phyloP scores from a whole-genome alignment of 2,329 filamentous ascomycete species.

The Trichoderma koningii region DNA sequence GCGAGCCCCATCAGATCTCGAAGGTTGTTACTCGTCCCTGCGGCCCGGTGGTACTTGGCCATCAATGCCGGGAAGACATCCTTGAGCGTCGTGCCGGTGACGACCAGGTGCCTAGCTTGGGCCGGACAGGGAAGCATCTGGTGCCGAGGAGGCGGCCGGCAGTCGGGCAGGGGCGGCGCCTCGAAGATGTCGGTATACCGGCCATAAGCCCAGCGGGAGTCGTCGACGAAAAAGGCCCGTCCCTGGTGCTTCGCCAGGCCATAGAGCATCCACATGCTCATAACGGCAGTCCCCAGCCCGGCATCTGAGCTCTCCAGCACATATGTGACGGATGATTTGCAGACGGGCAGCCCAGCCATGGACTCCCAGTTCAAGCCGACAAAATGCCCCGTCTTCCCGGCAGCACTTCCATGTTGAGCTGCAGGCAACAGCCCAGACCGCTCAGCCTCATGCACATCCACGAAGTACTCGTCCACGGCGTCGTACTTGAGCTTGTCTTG shows the following conservation, averaged over 20 bases:
- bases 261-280: slow-evolving; percentile 83
- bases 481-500: slow-evolving; percentile 57
- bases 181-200: slow-evolving; percentile 72
- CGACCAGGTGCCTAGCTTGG: slow-evolving; percentile 71
- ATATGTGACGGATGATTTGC: slow-evolving; percentile 73
- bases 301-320: slow-evolving; percentile 72
- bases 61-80: slow-evolving; percentile 63
- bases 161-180: slow-evolving; percentile 64
- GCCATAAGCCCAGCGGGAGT: slow-evolving; percentile 81
- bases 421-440: slow-evolving; percentile 60
- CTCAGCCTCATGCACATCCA: slow-evolving; percentile 75
- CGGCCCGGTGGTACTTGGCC: slow-evolving; percentile 37
- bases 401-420: slow-evolving; percentile 40
- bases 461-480: slow-evolving; percentile 65
- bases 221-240: slow-evolving; percentile 80
- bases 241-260: slow-evolving; percentile 74
- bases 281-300: slow-evolving; percentile 73
- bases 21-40: slow-evolving; percentile 33
- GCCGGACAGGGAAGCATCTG: slow-evolving; percentile 80
- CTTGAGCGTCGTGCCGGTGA: slow-evolving; percentile 67
- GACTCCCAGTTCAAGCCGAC: slow-evolving; percentile 52
- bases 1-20: slow-evolving; percentile 68
- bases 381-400: slow-evolving; percentile 47
- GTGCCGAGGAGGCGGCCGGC: slow-evolving; percentile 70
- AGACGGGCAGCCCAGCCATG: slow-evolving; percentile 56